Evolutionary conservation across 768 basidiomycete genomes (phyloP).

Genomic region (Coprinellus aureogranulatus): DNA sequence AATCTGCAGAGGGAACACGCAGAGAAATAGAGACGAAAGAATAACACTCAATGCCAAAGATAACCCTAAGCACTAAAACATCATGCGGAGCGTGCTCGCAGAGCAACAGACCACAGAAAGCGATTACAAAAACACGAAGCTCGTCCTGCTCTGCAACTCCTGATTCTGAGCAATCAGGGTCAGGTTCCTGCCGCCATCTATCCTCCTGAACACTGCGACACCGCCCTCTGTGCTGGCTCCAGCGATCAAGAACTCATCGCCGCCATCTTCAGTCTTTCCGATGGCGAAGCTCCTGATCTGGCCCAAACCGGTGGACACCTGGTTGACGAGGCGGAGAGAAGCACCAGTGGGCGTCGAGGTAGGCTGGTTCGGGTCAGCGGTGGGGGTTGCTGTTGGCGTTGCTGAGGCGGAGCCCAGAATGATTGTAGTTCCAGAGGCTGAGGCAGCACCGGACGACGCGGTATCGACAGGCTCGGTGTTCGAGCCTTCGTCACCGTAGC

Average conservation of each 20-base stretch:
- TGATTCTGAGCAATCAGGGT: conserved; percentile 53
- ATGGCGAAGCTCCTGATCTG: conserved; percentile 69
- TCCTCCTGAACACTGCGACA: conserved; percentile 54
- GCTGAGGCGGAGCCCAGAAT: background rate
- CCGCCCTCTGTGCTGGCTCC: conserved; percentile 54
- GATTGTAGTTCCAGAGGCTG: background rate
- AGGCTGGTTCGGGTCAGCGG: background rate
- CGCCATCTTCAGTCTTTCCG: conserved; percentile 42
- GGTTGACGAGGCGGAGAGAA: conserved; percentile 26
- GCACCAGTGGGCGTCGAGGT: conserved; percentile 1
- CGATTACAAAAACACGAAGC: conserved; percentile 43
- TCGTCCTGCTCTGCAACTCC: conserved; percentile 48
- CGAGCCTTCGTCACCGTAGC: background rate
- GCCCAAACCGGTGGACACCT: conserved; percentile 25
- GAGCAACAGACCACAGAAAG: too few relatives aligned
- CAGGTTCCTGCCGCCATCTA: conserved; percentile 53
- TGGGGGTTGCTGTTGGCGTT: background rate
- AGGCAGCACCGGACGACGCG: background rate
- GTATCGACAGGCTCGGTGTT: background rate
- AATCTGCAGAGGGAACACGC: too few relatives aligned
- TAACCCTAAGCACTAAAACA: too few relatives aligned
- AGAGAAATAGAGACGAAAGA: too few relatives aligned
- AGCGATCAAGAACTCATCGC: conserved; percentile 51
- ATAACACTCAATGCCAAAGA: too few relatives aligned
- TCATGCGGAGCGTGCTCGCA: too few relatives aligned